Conservation (phyloP, 1,139 yeast genomes). For the Magnusiomyces paraingens region DNA sequence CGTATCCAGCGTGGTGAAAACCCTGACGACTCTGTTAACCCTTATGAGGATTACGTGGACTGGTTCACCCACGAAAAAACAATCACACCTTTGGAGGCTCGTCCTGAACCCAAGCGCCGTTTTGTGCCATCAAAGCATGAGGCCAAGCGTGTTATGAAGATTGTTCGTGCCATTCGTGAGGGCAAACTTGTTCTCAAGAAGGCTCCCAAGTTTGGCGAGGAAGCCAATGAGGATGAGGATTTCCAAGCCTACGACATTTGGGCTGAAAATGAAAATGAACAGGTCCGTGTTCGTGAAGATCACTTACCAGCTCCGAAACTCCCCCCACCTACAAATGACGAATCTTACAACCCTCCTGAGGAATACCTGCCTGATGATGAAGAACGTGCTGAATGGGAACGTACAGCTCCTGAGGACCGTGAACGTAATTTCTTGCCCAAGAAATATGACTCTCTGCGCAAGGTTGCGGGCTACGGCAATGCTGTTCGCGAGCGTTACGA, state of each 20-base stretch:
- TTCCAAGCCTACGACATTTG: constrained; percentile 61
- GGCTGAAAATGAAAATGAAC: constrained; percentile 57
- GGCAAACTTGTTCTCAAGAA: constrained; percentile 76
- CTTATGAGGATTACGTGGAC: constrained; percentile 90
- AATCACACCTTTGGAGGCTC: constrained; percentile 87
- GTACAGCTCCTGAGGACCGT: constrained; percentile 68
- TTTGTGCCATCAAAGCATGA: constrained; percentile 96
- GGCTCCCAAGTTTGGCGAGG: constrained; percentile 42
- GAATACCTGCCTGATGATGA: constrained; percentile 80
- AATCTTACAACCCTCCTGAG: constrained; percentile 95
- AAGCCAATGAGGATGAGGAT: constrained; percentile 37
- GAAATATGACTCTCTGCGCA: constrained; percentile 73
- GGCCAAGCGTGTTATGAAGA: constrained; percentile 93
- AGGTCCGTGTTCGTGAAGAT: constrained; percentile 38
- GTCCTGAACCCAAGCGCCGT: constrained; percentile 95
- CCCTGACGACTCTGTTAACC: constrained; percentile 74
- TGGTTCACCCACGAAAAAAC: constrained; percentile 88
- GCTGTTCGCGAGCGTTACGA: constrained; percentile 86
- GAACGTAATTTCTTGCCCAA: constrained; percentile 76
- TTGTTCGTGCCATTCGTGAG: constrained; percentile 91
- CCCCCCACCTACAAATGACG: constrained; percentile 95
- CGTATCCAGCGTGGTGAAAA: constrained; percentile 81
- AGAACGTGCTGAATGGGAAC: constrained; percentile 68
- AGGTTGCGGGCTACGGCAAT: constrained; percentile 90
- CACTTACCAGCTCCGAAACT: constrained; percentile 93